Conservation (phyloP, 2,329 filamentous ascomycete genomes). For the Cladophialophora yegresii region DNA sequence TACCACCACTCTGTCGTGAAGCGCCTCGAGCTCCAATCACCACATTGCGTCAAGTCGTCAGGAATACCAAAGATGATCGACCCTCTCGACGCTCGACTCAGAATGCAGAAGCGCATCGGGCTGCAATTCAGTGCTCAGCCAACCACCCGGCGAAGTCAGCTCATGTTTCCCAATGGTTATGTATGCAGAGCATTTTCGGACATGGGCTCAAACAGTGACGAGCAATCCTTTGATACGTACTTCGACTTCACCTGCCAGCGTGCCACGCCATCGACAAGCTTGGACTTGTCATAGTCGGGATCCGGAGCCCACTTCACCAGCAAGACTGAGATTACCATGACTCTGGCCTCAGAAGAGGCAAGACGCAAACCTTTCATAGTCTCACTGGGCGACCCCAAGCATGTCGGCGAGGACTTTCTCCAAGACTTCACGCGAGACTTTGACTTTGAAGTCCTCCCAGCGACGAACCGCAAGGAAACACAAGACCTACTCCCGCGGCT, state of each 20-base stretch:
- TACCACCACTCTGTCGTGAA: no score
- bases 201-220: not conserved
- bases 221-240: not conserved
- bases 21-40: no score
- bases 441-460: conserved; percentile 41
- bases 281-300: not conserved
- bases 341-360: not conserved
- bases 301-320: not conserved
- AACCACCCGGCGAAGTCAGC: not conserved
- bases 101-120: not conserved
- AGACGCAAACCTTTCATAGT: conserved; percentile 47
- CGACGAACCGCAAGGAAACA: conserved; percentile 44
- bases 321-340: not conserved
- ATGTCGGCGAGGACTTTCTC: conserved; percentile 46
- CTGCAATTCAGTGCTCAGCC: not conserved
- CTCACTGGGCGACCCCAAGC: conserved; percentile 47
- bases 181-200: not conserved
- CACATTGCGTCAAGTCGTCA: no score
- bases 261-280: no score
- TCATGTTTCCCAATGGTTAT: not conserved
- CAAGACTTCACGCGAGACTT: conserved; percentile 37
- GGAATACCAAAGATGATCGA: no score
- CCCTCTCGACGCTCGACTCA: no score
- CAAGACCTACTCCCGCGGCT: conserved; percentile 43
- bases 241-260: no score